phyloP scores from a whole-genome alignment of 257 asterid species.

The Nicotiana knightiana region DNA sequence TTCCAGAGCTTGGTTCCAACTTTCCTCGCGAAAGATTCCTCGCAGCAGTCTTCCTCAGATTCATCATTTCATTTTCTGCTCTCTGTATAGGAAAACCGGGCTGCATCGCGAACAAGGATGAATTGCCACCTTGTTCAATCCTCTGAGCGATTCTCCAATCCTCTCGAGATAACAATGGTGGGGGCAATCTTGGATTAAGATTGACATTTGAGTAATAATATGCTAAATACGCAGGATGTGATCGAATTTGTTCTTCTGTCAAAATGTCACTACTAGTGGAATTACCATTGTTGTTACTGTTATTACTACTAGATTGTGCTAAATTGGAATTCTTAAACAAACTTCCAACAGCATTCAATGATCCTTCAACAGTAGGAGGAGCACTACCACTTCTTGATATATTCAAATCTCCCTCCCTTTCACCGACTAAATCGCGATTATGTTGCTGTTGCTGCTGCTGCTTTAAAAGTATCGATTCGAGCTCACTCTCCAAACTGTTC shows the following conservation, averaged over 20 bases:
- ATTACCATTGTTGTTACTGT: constrained; percentile 13
- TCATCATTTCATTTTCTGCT: constrained; percentile 48
- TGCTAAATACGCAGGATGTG: constrained; percentile 68
- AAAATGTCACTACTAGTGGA: constrained; percentile 15
- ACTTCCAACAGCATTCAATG: constrained; percentile 48
- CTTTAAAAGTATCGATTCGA: constrained; percentile 51
- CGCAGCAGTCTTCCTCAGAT: constrained; percentile 58
- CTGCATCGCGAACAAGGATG: constrained; percentile 39
- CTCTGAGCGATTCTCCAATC: constrained; percentile 79
- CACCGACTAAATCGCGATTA: constrained; percentile 31
- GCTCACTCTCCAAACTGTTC: constrained; percentile 45
- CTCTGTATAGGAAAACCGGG: constrained; percentile 37
- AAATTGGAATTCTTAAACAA: constrained; percentile 37
- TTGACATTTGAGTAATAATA: constrained; percentile 75
- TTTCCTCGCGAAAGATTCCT: constrained; percentile 33
- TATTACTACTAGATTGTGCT: constrained; percentile 10
- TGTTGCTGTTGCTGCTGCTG: constrained; percentile 32
- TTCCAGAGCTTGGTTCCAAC: constrained; percentile 42
- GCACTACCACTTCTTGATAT: constrained; percentile 78
- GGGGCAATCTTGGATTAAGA: constrained; percentile 80
- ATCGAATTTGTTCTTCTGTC: constrained; percentile 67
- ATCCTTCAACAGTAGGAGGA: constrained; percentile 77
- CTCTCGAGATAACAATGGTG: constrained; percentile 72
- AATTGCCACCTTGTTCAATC: constrained; percentile 33
- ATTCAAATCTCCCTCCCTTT: constrained; percentile 43